Evolutionary conservation across 2,329 filamentous ascomycete species (phyloP).

Genomic region (Huntiella omanensis): DNA sequence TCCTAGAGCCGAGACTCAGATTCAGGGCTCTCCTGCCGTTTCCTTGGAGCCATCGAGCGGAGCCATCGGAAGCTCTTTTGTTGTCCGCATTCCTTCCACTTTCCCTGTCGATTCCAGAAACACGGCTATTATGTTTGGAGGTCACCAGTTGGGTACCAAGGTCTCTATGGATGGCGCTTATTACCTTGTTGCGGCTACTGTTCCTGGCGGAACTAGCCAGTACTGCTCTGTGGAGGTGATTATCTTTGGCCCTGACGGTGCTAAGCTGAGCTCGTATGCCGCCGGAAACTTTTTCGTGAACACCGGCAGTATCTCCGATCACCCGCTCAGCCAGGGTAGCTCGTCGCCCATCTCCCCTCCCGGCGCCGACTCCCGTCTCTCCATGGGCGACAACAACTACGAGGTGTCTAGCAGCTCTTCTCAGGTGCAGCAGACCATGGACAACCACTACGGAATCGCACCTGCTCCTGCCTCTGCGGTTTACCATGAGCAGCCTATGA

Average conservation of each 20-base stretch:
- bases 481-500: neutral
- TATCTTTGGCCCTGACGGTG: slow-evolving; percentile 31
- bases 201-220: slow-evolving; percentile 32
- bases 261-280: slow-evolving; percentile 21
- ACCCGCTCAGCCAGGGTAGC: neutral
- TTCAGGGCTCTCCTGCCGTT: neutral
- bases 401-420: neutral
- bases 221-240: slow-evolving; percentile 30
- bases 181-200: slow-evolving; percentile 55
- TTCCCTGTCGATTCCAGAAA: slow-evolving; percentile 21
- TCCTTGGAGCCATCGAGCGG: slow-evolving; percentile 43
- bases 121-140: slow-evolving; percentile 1
- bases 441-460: neutral
- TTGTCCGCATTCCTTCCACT: slow-evolving; percentile 54
- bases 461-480: neutral
- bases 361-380: neutral
- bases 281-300: slow-evolving; percentile 1
- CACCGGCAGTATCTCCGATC: neutral
- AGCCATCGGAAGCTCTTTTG: slow-evolving; percentile 47
- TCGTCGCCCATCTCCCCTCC: neutral
- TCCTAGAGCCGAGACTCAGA: neutral
- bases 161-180: neutral
- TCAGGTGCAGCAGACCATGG: neutral
- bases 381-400: neutral
- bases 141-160: neutral